phyloP scores from a whole-genome alignment of 192 early-diverging fungal species.

The Backusella tarrabulga region DNA sequence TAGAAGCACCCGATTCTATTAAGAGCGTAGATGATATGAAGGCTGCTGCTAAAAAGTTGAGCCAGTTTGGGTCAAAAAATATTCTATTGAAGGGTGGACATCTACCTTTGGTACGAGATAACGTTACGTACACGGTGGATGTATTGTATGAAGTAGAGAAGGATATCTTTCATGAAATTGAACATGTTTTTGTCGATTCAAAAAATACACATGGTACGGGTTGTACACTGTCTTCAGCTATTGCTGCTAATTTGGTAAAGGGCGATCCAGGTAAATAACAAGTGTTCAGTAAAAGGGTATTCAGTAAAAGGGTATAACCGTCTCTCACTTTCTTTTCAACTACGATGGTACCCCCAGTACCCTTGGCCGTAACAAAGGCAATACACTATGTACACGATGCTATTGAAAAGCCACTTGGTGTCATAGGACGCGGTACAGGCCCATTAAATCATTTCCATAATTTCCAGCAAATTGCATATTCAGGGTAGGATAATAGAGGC shows the following conservation, averaged over 20 bases:
- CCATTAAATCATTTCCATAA: conserved; percentile 77
- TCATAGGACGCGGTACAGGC: conserved; percentile 68
- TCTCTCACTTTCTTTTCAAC: not conserved
- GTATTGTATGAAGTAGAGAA: conserved; percentile 55
- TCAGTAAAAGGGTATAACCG: not conserved
- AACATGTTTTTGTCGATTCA: conserved; percentile 58
- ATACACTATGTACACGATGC: conserved; percentile 65
- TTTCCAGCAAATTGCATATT: conserved; percentile 39
- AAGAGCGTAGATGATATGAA: conserved; percentile 62
- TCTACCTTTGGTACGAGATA: conserved; percentile 38
- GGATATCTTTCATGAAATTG: conserved; percentile 43
- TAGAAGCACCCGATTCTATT: conserved; percentile 45
- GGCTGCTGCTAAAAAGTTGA: conserved; percentile 53
- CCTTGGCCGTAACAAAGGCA: conserved; percentile 53
- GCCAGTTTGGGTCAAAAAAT: conserved; percentile 49
- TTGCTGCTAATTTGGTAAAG: conserved; percentile 66
- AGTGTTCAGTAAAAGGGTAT: not conserved
- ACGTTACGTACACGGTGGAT: conserved; percentile 48
- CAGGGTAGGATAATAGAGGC: conserved; percentile 27
- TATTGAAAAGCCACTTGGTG: conserved; percentile 51
- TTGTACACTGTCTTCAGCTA: conserved; percentile 83
- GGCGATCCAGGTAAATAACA: conserved; percentile 41
- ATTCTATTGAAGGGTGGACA: conserved; percentile 87
- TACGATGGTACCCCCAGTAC: conserved; percentile 28
- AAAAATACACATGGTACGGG: conserved; percentile 85